Base-by-base conservation (phyloP, 352 stramenopile species). In the Pythium utonaiense region DNA sequence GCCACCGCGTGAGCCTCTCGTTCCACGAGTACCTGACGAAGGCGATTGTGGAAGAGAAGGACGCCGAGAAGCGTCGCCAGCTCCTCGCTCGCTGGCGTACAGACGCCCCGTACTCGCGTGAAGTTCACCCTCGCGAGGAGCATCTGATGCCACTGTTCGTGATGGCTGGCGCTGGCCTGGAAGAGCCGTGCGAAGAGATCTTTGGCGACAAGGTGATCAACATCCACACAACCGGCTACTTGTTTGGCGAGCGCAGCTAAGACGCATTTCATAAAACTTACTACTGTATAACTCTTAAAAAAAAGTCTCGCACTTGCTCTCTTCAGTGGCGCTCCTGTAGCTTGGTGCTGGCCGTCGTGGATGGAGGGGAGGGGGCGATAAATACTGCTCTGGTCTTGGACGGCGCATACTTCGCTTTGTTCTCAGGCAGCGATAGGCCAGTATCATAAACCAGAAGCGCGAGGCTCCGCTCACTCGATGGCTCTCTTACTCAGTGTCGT, bases 71-170 rank as follows among this genome's bases (percentile, higher is more conserved):
- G 53, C 53, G 53, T 21, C 60, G 60, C 40, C 53, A 49, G 6
- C 33, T 53, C n/a, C 57, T 86, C 17, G 33, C 79, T 12, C 47
- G 64, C 21, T 88, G 78, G 78, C 57, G 74, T 16, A 57, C 57
- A 7, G 9, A 69, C 24, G 77, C 76, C 14, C 71, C 75, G 7
- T 67, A 60, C 8, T 77, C 77, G 0, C 59, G 59, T 0, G 55
- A 77, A 31, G 63, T 71, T 3, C 77, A 86, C 34, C 75, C 67
- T 2, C 67, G 71, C 10, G 48, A 75, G 0, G 79, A 89, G 30
- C 75, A 87, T 57, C 74, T 89, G 48, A 77, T 84, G 63, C 75
- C 77, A 31, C 80, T 89, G 24, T 28, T 84, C 5, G 65, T 89
- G 30, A 64, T 71, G 2, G 74, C 79, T 0, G 79, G 73, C n/a